Conservation (phyloP, 345 rosid genomes). For the Citrus glauca region DNA sequence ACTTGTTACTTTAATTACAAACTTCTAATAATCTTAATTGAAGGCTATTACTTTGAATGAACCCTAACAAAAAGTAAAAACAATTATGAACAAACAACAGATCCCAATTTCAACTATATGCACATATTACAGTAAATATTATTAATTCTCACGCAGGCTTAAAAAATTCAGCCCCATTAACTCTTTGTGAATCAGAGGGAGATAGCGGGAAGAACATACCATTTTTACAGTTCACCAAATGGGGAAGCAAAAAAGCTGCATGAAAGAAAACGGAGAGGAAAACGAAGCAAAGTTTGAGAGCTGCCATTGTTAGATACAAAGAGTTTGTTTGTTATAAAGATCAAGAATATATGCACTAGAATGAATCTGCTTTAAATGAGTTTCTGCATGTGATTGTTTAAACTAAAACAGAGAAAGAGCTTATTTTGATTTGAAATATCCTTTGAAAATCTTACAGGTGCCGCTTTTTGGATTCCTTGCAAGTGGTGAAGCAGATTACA, state of each 20-base stretch:
- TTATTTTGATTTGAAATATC: not conserved
- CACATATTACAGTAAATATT: not conserved
- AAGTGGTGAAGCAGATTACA: not conserved
- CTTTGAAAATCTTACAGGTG: slow-evolving; percentile 13
- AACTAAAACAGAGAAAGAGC: not conserved
- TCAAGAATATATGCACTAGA: not conserved
- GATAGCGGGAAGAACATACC: slow-evolving; percentile 10
- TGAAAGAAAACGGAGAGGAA: slow-evolving; percentile 9
- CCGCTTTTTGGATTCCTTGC: slow-evolving; percentile 4
- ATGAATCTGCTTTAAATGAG: too few species aligned
- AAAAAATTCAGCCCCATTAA: not conserved
- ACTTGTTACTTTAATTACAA: not conserved
- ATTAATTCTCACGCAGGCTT: not conserved
- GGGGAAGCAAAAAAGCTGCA: slow-evolving; percentile 34
- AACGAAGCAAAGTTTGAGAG: slow-evolving; percentile 10
- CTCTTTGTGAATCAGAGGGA: not conserved
- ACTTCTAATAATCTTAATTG: not conserved
- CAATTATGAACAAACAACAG: not conserved
- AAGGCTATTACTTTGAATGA: too few species aligned
- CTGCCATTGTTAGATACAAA: slow-evolving; percentile 18
- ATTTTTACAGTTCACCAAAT: slow-evolving; percentile 14
- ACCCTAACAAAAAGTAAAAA: too few species aligned
- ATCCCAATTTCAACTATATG: not conserved
- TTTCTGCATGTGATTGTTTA: too few species aligned
- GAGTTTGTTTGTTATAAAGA: not conserved